Base-by-base conservation (phyloP, 2,329 filamentous ascomycete genomes). In the Didymella sp. region DNA sequence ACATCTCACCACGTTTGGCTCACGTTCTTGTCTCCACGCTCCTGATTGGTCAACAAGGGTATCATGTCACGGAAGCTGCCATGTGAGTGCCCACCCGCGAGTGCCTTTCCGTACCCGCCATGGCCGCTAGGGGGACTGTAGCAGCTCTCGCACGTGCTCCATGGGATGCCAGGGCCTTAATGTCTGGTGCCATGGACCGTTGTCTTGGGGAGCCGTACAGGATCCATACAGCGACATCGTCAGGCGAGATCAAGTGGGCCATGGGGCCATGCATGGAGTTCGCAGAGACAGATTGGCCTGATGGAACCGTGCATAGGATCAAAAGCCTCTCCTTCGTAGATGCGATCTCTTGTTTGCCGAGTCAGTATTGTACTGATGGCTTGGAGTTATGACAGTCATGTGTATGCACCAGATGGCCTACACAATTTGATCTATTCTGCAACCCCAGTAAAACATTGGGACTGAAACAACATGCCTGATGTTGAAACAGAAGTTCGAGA, bases 1-100 rank as follows among this genome's bases (percentile, higher is more conserved):
- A 46, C 35, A 41, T 59, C 42, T 56, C 56, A 63, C 60, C 60
- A 59, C 49, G 52, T 47, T 56, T 57, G 52, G 43, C 62, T 64
- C 63, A 66, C 59, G 53, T 61, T 66, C 60, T 58, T 53, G 59
- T 59, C 57, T 45, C 30, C 19, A 9, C 33, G 44, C 47, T 27
- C 45, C 44, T 67, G 57, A 69, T 69, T 66, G 64, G 64, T 44
- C 13, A 33, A 28, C 21, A 8, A 21, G 3, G 13, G 38, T 27
- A 30, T 30, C 38, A 51, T 41, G 41, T 58, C 55, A 28, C 60
- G 54, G 56, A 56, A 37, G 15, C 50, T 44, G 57, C 59, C 60
- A 61, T 60, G 58, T 38, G 28, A 40, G 19, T 24, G 44, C 45
- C 48, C 19, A 41, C 44, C 51, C 51, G 27, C 22, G 21, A 58